Base-by-base conservation (phyloP, 2,329 filamentous ascomycete genomes). In the Sporothrix pallida region DNA sequence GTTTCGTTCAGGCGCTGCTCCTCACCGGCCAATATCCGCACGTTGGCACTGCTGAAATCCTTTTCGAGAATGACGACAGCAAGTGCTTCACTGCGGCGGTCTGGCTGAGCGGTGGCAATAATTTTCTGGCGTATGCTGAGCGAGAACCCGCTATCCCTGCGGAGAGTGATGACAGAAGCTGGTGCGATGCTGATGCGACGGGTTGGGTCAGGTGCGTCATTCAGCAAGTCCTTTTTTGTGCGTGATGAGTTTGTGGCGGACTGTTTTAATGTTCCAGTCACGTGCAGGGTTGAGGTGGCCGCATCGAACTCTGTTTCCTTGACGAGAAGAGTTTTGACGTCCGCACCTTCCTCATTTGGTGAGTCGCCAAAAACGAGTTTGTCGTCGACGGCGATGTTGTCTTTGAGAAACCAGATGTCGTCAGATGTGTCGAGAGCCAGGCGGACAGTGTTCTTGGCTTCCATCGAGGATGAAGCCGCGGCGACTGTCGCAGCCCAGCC, bases 361-460 rank as follows among this genome's bases (percentile, higher is more conserved):
- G 60, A n/a, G n/a, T 65, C 60, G 37, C 60, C 60, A 13, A 67
- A 48, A 26, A 67, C 26, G 20, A 67, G 44, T 17, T 50, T 67
- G 20, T 67, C 63, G 63, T 23, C 63, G 12, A 15, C 63, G 20
- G 12, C 44, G 7, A 67, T 26, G 15, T 10, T 67, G 17, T 26
- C 63, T n/a, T 67, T 67, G 63, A 50, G 20, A n/a, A 46, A 67
- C 63, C 63, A 67, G n/a, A 67, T 50, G 37, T 67, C 63, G 2
- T 67, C 63, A 20, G 44, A 10, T 17, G 63, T 48, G 12, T 67
- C 63, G 7, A 67, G 44, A n/a, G 46, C 63, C 17, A 67, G 20
- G 15, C 63, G 48, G 44, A 67, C 12, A 10, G 20, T 50, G 20
- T 44, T 13, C 13, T 67, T 50, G 12, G 63, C 8, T 20, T n/a